Evolutionary conservation across 2,329 filamentous ascomycete genomes (phyloP).

Genomic region (Scedosporium dehoogii): DNA sequence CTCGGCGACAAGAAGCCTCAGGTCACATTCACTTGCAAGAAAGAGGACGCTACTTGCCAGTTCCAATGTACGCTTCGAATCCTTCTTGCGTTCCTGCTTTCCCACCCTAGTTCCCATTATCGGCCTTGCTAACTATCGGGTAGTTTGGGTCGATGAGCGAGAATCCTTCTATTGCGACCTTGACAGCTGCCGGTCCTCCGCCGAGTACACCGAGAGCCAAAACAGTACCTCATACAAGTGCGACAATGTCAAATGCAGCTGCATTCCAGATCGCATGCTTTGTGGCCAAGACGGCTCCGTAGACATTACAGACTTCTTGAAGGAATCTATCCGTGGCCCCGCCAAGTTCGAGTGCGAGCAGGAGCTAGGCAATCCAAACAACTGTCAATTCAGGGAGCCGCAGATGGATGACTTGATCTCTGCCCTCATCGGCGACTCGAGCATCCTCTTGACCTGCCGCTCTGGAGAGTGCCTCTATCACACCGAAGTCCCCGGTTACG

Average conservation of each 20-base stretch:
- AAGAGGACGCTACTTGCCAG: constrained; percentile 66
- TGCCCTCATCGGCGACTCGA: constrained; percentile 81
- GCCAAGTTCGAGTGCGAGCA: constrained; percentile 71
- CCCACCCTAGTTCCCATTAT: not conserved
- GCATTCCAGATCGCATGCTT: constrained; percentile 84
- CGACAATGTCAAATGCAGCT: constrained; percentile 74
- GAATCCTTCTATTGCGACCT: constrained; percentile 97
- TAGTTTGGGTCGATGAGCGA: constrained; percentile 86
- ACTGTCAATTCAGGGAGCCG: constrained; percentile 81
- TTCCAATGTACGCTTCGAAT: constrained; percentile 67
- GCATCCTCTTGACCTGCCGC: constrained; percentile 72
- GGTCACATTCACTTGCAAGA: constrained; percentile 87
- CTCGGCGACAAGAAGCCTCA: constrained; percentile 79
- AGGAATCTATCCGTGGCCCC: constrained; percentile 73
- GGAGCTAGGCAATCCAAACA: constrained; percentile 50
- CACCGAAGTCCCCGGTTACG: constrained; percentile 87
- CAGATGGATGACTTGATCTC: constrained; percentile 87
- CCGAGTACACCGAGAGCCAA: constrained; percentile 55
- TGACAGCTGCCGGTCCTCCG: constrained; percentile 65
- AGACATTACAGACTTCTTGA: constrained; percentile 83
- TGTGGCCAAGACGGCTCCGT: constrained; percentile 88
- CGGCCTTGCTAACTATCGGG: not conserved
- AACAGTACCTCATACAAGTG: constrained; percentile 84
- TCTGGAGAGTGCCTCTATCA: constrained; percentile 89
- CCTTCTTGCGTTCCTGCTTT: constrained; percentile 3